Evolutionary conservation across 2,329 filamentous ascomycete species (phyloP).

Genomic region (Claviceps lovelessii): DNA sequence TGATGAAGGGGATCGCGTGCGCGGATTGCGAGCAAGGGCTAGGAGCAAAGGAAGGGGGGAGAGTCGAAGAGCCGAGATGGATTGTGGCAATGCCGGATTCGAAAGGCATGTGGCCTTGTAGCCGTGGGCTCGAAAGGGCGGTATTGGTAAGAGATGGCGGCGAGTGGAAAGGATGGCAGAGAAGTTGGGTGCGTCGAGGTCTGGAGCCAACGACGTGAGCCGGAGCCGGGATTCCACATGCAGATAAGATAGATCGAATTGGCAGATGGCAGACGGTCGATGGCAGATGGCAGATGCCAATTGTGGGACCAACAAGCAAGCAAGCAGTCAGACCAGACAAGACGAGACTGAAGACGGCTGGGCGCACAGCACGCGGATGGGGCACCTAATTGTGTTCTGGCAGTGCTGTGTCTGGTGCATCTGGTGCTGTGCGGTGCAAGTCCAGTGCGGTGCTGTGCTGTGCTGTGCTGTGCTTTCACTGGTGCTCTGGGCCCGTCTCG

Average conservation of each 20-base stretch:
- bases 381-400: too few relatives aligned
- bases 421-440: too few relatives aligned
- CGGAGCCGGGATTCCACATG: not conserved
- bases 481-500: too few relatives aligned
- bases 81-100: not conserved
- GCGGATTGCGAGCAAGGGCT: not conserved
- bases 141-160: constrained; percentile 1
- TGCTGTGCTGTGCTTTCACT: too few relatives aligned
- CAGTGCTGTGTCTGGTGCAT: too few relatives aligned
- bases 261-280: not conserved
- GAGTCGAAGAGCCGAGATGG: not conserved
- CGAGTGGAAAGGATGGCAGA: not conserved
- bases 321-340: too few relatives aligned
- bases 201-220: not conserved
- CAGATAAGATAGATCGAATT: not conserved
- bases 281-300: not conserved
- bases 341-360: not conserved
- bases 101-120: constrained; percentile 11
- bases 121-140: constrained; percentile 4
- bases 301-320: not conserved
- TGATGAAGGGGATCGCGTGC: constrained; percentile 2
- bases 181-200: not conserved
- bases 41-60: constrained; percentile 1
- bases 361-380: not conserved
- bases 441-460: too few relatives aligned